Evolutionary conservation across 805 yeast species (phyloP).

Genomic region (Starmera dryadoides): DNA sequence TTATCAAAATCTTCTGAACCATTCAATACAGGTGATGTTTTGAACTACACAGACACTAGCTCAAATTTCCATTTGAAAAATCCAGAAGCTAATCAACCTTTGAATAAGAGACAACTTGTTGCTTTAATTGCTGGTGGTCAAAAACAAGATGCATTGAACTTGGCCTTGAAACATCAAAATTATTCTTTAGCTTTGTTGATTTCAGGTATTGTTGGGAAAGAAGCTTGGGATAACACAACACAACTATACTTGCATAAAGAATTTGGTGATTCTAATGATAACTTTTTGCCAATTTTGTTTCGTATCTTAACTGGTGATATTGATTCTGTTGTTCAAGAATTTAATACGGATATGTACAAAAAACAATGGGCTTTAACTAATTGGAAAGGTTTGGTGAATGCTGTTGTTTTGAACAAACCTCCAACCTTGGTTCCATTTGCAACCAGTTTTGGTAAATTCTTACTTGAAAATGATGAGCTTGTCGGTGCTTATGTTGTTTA

Average conservation of each 20-base stretch:
- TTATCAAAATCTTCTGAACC: conserved; percentile 6
- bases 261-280: conserved; percentile 33
- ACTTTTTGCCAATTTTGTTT: conserved; percentile 47
- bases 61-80: conserved; percentile 1
- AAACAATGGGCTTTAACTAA: conserved; percentile 42
- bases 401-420: conserved; percentile 29
- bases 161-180: conserved; percentile 55
- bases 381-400: conserved; percentile 42
- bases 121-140: conserved; percentile 65
- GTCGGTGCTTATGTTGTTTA: conserved; percentile 38
- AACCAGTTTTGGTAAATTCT: conserved; percentile 42
- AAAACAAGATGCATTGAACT: conserved; percentile 55
- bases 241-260: conserved; percentile 48
- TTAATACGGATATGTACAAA: conserved; percentile 31
- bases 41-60: conserved; percentile 11
- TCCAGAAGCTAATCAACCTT: conserved; percentile 16
- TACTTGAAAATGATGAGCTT: conserved; percentile 24
- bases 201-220: conserved; percentile 58
- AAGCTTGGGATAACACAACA: conserved; percentile 50
- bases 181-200: conserved; percentile 75
- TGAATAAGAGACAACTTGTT: conserved; percentile 29
- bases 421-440: conserved; percentile 33
- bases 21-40: conserved; percentile 15
- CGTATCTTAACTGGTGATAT: conserved; percentile 60
- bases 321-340: conserved; percentile 42